These are phyloP conservation scores for Fusarium brachygibbosum DNA, from an alignment of 2,329 filamentous ascomycete genomes.

Conservation along the genomic window DNA sequence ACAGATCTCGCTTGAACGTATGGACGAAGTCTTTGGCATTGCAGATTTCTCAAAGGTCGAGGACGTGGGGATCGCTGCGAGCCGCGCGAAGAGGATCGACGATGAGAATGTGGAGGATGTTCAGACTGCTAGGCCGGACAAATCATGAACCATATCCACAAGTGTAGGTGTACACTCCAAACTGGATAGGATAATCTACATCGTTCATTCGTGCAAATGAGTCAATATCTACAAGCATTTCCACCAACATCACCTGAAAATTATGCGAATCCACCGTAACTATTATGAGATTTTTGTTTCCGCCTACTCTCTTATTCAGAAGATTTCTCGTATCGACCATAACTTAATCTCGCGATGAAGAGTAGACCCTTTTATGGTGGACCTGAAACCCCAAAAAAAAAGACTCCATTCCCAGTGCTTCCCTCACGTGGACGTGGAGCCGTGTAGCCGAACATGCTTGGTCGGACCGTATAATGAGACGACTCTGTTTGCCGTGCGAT, in stretches of 20 bases:
- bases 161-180: background rate
- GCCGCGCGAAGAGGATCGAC: slow-evolving; percentile 17
- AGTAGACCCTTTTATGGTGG: background rate
- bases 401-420: background rate
- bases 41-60: slow-evolving; percentile 39
- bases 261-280: background rate
- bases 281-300: background rate
- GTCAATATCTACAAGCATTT: no score
- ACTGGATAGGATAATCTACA: background rate
- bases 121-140: background rate
- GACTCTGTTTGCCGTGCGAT: slow-evolving; percentile 20
- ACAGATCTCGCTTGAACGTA: slow-evolving; percentile 39
- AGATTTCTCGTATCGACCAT: background rate
- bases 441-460: background rate
- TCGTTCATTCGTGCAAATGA: background rate
- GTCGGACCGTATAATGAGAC: background rate
- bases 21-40: slow-evolving; percentile 36
- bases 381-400: background rate
- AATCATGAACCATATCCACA: background rate
- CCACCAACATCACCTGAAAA: background rate
- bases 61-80: slow-evolving; percentile 29
- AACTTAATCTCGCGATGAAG: background rate
- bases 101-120: slow-evolving; percentile 31
- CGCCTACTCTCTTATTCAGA: background rate
- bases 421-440: background rate